phyloP scores from a whole-genome alignment of 495 filamentous ascomycete species.

The Hypoxylon cercidicola region DNA sequence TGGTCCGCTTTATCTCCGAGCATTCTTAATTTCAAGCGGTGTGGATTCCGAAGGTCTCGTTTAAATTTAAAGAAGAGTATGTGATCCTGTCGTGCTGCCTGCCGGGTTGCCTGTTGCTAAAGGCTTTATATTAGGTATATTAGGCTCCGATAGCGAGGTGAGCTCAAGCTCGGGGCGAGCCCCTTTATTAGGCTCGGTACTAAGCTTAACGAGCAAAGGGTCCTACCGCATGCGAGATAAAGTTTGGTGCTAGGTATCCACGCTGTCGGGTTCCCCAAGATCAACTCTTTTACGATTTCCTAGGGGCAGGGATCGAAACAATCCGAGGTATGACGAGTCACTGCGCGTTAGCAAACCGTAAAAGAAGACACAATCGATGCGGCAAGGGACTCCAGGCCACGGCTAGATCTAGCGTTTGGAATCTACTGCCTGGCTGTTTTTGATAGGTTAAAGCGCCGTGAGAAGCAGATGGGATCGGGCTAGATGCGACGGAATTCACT shows the following conservation, averaged over 20 bases:
- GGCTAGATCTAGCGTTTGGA: slow-evolving; percentile 9
- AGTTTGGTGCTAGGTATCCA: slow-evolving; percentile 36
- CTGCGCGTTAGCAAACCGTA: slow-evolving; percentile 15
- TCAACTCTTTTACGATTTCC: background rate
- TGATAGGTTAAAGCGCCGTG: background rate
- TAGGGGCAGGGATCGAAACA: background rate
- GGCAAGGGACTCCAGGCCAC: slow-evolving; percentile 23
- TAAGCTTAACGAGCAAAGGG: slow-evolving; percentile 3
- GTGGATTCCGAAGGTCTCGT: slow-evolving; percentile 16
- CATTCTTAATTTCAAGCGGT: slow-evolving; percentile 14
- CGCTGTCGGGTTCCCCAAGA: slow-evolving; percentile 23
- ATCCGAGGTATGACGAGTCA: slow-evolving; percentile 24
- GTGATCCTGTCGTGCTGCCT: slow-evolving; percentile 17
- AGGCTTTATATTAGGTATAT: background rate
- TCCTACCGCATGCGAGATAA: slow-evolving; percentile 28
- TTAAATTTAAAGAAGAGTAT: background rate
- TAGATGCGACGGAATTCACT: background rate
- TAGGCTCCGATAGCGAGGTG: background rate
- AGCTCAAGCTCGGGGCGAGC: background rate
- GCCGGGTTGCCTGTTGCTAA: slow-evolving; percentile 1
- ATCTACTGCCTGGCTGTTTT: slow-evolving; percentile 12
- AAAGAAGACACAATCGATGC: slow-evolving; percentile 6
- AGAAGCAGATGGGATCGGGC: background rate
- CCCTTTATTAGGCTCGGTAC: slow-evolving; percentile 11
- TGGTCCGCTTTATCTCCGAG: slow-evolving; percentile 28